Percentiles rank a stretch among this genome's conserved stretches.
Conservation (phyloP, 768 basidiomycete genomes). For the Cyathus striatus region DNA sequence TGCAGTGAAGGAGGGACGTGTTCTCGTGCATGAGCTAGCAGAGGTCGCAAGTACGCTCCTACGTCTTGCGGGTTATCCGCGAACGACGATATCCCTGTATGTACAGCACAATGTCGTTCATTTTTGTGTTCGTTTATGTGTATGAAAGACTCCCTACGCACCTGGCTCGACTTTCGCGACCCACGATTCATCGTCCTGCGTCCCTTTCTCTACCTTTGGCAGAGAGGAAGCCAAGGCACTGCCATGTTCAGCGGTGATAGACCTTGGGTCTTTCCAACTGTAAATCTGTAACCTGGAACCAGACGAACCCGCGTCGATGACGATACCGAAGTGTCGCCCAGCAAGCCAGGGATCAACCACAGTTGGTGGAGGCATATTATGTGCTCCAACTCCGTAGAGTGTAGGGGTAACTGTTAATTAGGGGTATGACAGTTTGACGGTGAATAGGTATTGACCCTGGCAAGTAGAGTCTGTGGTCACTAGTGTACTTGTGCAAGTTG, state of each 20-base stretch:
- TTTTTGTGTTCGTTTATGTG: not conserved
- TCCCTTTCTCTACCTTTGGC: constrained; percentile 91
- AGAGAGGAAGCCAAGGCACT: constrained; percentile 50
- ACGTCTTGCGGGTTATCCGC: constrained; percentile 64
- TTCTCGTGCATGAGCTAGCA: constrained; percentile 76
- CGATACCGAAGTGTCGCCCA: constrained; percentile 83
- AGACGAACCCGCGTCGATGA: constrained; percentile 98
- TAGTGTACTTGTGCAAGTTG: no score
- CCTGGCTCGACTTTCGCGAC: constrained; percentile 91
- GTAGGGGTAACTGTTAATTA: not conserved
- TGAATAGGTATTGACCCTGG: no score
- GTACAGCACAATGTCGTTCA: not conserved
- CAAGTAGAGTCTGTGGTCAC: no score
- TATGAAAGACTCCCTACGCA: constrained; percentile 39
- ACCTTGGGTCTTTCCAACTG: constrained; percentile 86
- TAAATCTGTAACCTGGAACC: constrained; percentile 96
- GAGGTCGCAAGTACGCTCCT: constrained; percentile 72
- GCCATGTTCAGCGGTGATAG: constrained; percentile 42
- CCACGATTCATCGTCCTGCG: constrained; percentile 77
- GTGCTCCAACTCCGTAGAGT: no score
- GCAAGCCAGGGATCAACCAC: constrained; percentile 70
- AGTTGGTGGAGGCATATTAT: constrained; percentile 79
- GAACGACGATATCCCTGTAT: constrained; percentile 81
- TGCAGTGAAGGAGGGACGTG: constrained; percentile 87
- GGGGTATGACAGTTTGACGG: no score